These are phyloP conservation scores for Pelargonium citronellum DNA, from an alignment of 441 rosid genomes.

Conservation along the genomic window DNA sequence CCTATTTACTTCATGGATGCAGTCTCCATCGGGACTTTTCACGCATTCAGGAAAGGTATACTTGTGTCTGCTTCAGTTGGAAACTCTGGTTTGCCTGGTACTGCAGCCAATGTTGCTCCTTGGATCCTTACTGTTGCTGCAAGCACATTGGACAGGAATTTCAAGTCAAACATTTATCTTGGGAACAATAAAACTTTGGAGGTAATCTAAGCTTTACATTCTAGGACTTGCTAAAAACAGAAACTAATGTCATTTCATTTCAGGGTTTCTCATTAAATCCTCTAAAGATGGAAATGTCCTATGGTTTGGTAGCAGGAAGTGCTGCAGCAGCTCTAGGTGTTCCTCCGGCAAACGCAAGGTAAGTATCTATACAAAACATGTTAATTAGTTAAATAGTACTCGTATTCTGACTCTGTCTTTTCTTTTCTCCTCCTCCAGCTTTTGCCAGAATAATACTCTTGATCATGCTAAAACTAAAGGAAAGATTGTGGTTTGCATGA, in stretches of 20 bases:
- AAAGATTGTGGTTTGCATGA: conserved; percentile 40
- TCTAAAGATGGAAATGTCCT: conserved; percentile 31
- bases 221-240: too few relatives aligned
- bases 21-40: conserved; percentile 39
- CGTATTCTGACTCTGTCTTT: not conserved
- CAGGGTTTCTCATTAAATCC: conserved; percentile 46
- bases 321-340: conserved; percentile 45
- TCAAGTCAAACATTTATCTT: conserved; percentile 30
- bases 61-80: conserved; percentile 41
- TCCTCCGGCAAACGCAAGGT: conserved; percentile 39
- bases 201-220: conserved; percentile 23
- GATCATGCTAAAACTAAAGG: conserved; percentile 36
- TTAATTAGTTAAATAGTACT: not conserved
- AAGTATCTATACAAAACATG: not conserved
- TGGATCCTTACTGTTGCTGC: conserved; percentile 50
- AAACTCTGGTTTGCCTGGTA: conserved; percentile 35
- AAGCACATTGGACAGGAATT: conserved; percentile 39
- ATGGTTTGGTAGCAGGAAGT: conserved; percentile 32
- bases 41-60: conserved; percentile 41
- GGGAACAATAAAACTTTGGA: conserved; percentile 35
- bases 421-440: conserved; percentile 27
- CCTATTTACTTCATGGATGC: conserved; percentile 33
- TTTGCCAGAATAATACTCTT: conserved; percentile 41
- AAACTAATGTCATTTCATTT: conserved; percentile 7
- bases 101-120: conserved; percentile 42